Base-by-base conservation (phyloP, 768 basidiomycete genomes). In the Xerocomus spinulosus region DNA sequence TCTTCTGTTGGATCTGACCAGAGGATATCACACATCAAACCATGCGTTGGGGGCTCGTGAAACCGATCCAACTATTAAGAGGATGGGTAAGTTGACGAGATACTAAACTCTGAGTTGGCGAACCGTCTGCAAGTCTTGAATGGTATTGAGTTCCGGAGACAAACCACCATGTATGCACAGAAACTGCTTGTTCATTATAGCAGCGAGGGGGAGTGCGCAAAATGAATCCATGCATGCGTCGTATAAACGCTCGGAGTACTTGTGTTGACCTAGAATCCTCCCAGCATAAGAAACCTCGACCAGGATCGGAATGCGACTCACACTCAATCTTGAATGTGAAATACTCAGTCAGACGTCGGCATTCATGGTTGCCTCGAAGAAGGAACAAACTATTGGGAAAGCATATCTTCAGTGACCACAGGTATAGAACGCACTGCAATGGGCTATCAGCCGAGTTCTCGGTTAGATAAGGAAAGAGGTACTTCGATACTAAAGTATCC, bases 141-240 rank as follows among this genome's bases (percentile, higher is more conserved):
- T 64, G 0, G 83, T 85, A 38, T 81, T 70, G 7, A 87, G 64
- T 59, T 86, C 84, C 0, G 84, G 84, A 0, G 80, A 82, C n/a
- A 86, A 67, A 15, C 84, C 84, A 28, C 84, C 84, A 43, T 87
- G 84, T 43, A 86, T 83, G 62, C 84, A 87, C 51, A 87, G 69
- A 68, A 87, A 87, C 59, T 87, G 84, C 60, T 85, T 85, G 71
- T 86, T 86, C 85, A 87, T 86, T 59, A 87, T 73, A 23, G 84
- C 85, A 2, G 84, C 85, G 5, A 87, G 70, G 1, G 84, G 84
- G 3, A 87, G 73, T 5, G 79, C 74, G 58, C 83, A 86, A 72
- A 87, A 87, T 1, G 79, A 78, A 34, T 83, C 77, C 78, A 85
- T 83, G 72, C 81, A 82, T 9, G 82, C 84, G 44, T 87, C 80